These are phyloP conservation scores for Aspergillus tanneri DNA, from an alignment of 2,329 filamentous ascomycete species.

Conservation along the genomic window DNA sequence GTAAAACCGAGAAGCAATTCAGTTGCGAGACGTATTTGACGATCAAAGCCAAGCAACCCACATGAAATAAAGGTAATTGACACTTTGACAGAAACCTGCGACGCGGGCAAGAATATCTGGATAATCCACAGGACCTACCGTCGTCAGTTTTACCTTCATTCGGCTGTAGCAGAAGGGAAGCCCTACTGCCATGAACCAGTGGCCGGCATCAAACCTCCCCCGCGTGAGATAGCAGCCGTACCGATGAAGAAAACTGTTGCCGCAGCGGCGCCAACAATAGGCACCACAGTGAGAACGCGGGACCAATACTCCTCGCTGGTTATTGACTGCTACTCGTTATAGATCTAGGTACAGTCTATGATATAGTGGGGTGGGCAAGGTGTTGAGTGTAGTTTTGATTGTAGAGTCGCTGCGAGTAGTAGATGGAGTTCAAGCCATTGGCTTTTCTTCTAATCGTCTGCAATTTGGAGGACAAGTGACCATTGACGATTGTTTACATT, in stretches of 20 bases:
- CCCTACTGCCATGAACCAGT: slow-evolving; percentile 19
- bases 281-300: slow-evolving; percentile 17
- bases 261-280: slow-evolving; percentile 14
- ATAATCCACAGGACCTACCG: slow-evolving; percentile 20
- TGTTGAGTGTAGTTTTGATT: too few relatives aligned
- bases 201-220: slow-evolving; percentile 12
- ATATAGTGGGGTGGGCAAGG: background rate
- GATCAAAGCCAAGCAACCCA: slow-evolving; percentile 12
- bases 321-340: background rate
- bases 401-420: too few relatives aligned
- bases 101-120: slow-evolving; percentile 21
- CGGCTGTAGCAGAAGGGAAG: slow-evolving; percentile 10
- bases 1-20: slow-evolving; percentile 12
- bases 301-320: background rate
- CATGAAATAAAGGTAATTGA: slow-evolving; percentile 21
- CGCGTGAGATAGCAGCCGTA: slow-evolving; percentile 11
- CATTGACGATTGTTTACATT: too few relatives aligned
- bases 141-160: background rate
- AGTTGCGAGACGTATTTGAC: slow-evolving; percentile 4
- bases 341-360: background rate
- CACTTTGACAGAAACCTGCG: slow-evolving; percentile 21
- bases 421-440: too few relatives aligned
- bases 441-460: too few relatives aligned
- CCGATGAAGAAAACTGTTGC: slow-evolving; percentile 16
- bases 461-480: too few relatives aligned